Evolutionary conservation across 169 alveolate species (phyloP).

Genomic region (Plasmodium blacklocki): DNA sequence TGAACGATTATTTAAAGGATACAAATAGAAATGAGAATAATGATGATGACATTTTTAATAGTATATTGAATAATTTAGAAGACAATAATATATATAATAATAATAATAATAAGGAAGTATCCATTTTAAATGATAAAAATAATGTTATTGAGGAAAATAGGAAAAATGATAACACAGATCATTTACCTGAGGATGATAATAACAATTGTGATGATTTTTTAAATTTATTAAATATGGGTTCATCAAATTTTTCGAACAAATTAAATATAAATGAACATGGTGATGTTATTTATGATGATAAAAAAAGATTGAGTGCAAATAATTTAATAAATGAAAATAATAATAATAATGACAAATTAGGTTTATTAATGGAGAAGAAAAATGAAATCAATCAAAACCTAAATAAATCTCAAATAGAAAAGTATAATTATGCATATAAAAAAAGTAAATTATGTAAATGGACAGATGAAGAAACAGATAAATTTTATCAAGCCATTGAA

Average conservation of each 20-base stretch:
- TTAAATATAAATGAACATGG: constrained; percentile 62
- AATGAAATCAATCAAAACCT: constrained; percentile 25
- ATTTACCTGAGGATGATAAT: not conserved
- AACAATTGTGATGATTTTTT: constrained; percentile 41
- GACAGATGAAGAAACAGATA: constrained; percentile 82
- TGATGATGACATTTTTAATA: constrained; percentile 19
- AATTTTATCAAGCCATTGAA: constrained; percentile 83
- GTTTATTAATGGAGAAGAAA: constrained; percentile 31
- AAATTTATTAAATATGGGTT: constrained; percentile 11
- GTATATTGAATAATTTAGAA: constrained; percentile 18
- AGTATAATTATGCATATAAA: constrained; percentile 83
- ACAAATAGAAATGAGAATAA: not conserved
- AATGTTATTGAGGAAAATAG: not conserved
- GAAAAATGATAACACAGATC: not conserved
- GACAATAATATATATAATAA: constrained; percentile 17
- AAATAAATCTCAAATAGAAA: constrained; percentile 54
- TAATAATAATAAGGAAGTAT: constrained; percentile 2
- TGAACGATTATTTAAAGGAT: not conserved
- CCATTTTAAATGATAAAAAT: not conserved
- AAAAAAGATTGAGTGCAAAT: constrained; percentile 19
- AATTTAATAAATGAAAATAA: constrained; percentile 29
- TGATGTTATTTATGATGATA: constrained; percentile 56
- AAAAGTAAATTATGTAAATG: constrained; percentile 79
- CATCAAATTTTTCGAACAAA: constrained; percentile 18
- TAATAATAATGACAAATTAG: constrained; percentile 16